Evolutionary conservation across 352 stramenopile genomes (phyloP), one percentile per base, ranked within the genome.

Genomic region (Phytophthora capsici): DNA sequence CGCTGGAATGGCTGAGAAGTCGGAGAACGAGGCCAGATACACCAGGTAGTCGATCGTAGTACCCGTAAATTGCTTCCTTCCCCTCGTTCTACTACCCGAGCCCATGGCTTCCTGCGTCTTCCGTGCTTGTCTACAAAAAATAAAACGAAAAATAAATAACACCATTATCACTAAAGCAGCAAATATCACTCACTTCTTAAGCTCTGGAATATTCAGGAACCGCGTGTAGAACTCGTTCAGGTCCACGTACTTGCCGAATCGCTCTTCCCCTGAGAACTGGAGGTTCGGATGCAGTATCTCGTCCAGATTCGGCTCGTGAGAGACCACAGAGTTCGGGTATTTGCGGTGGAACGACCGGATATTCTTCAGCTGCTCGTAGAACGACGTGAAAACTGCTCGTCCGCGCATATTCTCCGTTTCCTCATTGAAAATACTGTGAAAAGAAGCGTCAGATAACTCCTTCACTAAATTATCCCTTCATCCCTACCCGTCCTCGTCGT

Each of bases 231-330:
- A 89, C 66, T 88, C 78, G 58, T 96, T 86, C 30, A 97, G 53
- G 63, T 97, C 90, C n/a, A 97, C 80, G 61, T 96, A 97, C 58
- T 95, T 94, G 55, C 90, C 90, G 36, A 92, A 93, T 22, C 80
- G 84, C 66, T 97, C 90, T 85, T 96, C 89, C 14, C 90, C 90
- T 2, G 86, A 94, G 54, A 96, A 96, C 73, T 93, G 56, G 26
- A 93, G 51, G 46, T 88, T 82, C 26, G 84, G 86, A 40, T 91
- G 69, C 23, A 94, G 63, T 10, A 68, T 76, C 22, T 90, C 76
- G 0, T 88, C 73, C 53, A 92, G 57, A 20, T 73, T 75, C 17
- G 82, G 86, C 49, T 93, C 82, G 69, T 92, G 86, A 30, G 73
- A 75, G 17, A 94, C 77, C 23, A 69, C 52, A 8, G 84, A 71